Base-by-base conservation (phyloP, 2,329 filamentous ascomycete genomes). In the Pyrenophora seminiperda region DNA sequence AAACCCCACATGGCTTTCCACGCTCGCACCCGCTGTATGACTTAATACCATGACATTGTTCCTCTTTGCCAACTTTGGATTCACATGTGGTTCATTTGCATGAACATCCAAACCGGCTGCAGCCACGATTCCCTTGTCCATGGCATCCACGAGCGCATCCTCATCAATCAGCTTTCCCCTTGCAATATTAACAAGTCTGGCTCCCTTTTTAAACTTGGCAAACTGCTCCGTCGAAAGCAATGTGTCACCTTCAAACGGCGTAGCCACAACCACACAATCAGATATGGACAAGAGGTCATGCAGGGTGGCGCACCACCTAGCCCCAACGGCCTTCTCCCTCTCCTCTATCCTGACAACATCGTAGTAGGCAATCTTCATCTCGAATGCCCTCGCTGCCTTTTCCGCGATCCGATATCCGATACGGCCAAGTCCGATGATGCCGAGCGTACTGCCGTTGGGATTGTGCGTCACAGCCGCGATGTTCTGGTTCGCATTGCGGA, bases 391-490 rank as follows among this genome's bases (percentile, higher is more conserved):
- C 19, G 73, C 68, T 0, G 80, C 82, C 59, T 86, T 87, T 39
- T 80, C 68, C 0, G 84, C 88, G 15, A 91, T 61, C 4, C 73
- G 41, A 40, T 62, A 58, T 1, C 75, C 75, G 32, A 77, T 78
- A 17, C 86, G 84, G 2, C 88, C 88, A 2, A 91, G 77, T 0
- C 88, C 88, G 19, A 91, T 80, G 20, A 91, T 79, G 0, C 87
- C 88, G 0, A 91, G 77, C 0, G 75, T 75, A 44, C 83, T 81
- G 10, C 79, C 77, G 14, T 82, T 80, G 1, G 86, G 85, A 69
- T 89, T 90, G 61, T 82, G 81, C 2, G 86, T 84, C 11, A 78
- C 76, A 4, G 78, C 76, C 0, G 85, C 84, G 1, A 85, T 82
- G 47, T 80, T 77, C 10, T 75, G 75, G 66, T 90, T 87, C 50